A percentile compares a stretch with the other conserved stretches of the same genome.
Conservation (phyloP, 805 yeast genomes). For the Candida qinlingensis region DNA sequence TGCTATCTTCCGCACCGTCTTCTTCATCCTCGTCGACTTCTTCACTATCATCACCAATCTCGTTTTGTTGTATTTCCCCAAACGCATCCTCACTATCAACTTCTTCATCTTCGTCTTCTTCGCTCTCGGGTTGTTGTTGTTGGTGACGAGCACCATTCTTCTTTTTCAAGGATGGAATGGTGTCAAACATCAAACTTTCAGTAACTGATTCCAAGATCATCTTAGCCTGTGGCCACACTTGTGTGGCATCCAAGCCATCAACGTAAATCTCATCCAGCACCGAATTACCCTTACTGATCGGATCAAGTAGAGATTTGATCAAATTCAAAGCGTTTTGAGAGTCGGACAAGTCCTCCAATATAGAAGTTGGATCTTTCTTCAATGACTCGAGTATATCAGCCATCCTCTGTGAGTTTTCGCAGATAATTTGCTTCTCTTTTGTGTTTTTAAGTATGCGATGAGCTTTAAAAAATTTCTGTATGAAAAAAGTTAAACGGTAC, state of each 20-base stretch:
- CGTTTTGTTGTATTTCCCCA: constrained; percentile 17
- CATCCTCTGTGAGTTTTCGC: neutral
- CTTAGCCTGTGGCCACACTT: constrained; percentile 91
- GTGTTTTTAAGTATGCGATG: constrained; percentile 4
- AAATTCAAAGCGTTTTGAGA: constrained; percentile 11
- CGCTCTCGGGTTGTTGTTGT: neutral
- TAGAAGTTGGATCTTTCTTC: constrained; percentile 9
- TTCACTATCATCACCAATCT: constrained; percentile 5
- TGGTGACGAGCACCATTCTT: constrained; percentile 8
- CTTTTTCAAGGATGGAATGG: constrained; percentile 45
- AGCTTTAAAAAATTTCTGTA: constrained; percentile 5
- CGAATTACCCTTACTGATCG: constrained; percentile 30
- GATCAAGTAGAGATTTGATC: constrained; percentile 23
- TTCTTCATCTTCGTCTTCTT: constrained; percentile 1
- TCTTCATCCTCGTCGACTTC: constrained; percentile 14
- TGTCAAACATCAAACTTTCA: constrained; percentile 52
- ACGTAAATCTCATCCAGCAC: constrained; percentile 76
- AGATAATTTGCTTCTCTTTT: neutral
- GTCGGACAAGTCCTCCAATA: neutral
- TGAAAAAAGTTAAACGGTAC: constrained; percentile 1
- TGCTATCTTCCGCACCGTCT: constrained; percentile 15
- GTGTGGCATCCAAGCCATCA: constrained; percentile 85
- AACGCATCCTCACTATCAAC: constrained; percentile 19
- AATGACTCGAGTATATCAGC: constrained; percentile 4
- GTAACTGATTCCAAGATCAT: constrained; percentile 76